Base-by-base conservation (phyloP, 1,284 basidiomycete genomes). In the Xerocomus amazonicus region DNA sequence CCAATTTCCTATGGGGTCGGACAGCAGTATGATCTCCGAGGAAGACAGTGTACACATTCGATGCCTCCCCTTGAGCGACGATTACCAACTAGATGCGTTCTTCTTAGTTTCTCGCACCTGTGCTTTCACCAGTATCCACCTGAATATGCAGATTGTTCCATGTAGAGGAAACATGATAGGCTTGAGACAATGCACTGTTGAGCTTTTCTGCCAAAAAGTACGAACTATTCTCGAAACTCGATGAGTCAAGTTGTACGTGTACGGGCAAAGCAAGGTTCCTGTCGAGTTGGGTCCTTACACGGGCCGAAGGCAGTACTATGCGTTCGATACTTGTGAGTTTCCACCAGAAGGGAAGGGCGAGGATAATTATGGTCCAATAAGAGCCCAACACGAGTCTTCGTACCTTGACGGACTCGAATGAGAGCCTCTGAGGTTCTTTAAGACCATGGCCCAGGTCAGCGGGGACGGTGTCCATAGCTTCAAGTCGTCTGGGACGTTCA, bases 311-410 rank as follows among this genome's bases (percentile, higher is more conserved):
- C 14, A 96, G 70, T 0, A 84, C 73, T 13, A 89, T 76, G 28
- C 92, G 79, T 63, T 92, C 79, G 35, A 96, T 93, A 54, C 87
- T 88, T 3, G 93, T 96, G 19, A 88, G 85, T 41, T 74, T 76
- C 90, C 90, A 96, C 93, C 93, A 97, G 40, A 90, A 76, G 4
- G 93, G 93, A 16, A 91, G 51, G 2, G 84, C 83, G 7, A 90
- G 69, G 19, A 93, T 55, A 19, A 94, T 74, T 31, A 91, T 71
- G 28, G 78, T 52, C 78, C 91, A 91, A 66, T 94, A 95, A 0
- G 86, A 80, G 6, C 75, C 67, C 50, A 92, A 74, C 51, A 90
- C 83, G 40, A 68, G 69, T 56, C 83, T 70, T 45, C 83, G 75
- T 49, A 74, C 70, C 39, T 56, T 58, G 52, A 70, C 61, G 23